Percentiles rank a stretch among this genome's conserved stretches.
These are phyloP conservation scores for Sarcodon sp. DNA, from an alignment of 768 basidiomycete genomes.

Conservation along the genomic window DNA sequence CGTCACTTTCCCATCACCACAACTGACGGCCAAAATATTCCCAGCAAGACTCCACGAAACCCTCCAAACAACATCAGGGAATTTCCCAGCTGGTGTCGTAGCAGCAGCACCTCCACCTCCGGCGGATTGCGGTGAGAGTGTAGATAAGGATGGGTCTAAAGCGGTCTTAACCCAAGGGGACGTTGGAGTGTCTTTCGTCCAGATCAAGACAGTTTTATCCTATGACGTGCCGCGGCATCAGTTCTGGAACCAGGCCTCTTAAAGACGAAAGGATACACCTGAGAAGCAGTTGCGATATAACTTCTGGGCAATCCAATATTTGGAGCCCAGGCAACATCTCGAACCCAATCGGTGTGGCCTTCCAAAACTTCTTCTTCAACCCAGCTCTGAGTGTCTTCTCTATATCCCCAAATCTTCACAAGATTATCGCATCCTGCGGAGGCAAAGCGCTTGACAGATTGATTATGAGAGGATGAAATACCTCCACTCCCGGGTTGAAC, in stretches of 20 bases:
- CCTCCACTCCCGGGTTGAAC: constrained; percentile 23
- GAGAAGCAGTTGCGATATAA: constrained; percentile 93
- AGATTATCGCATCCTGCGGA: constrained; percentile 95
- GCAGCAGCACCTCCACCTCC: constrained; percentile 23
- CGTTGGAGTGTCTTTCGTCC: constrained; percentile 74
- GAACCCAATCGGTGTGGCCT: constrained; percentile 94
- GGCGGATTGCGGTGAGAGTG: constrained; percentile 29
- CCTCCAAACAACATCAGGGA: constrained; percentile 98
- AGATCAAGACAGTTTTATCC: constrained; percentile 83
- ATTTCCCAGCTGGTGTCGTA: constrained; percentile 51
- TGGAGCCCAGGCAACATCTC: constrained; percentile 98
- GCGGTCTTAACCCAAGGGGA: constrained; percentile 71
- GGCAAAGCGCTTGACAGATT: constrained; percentile 79
- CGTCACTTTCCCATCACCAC: constrained; percentile 95
- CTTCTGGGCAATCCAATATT: constrained; percentile 90
- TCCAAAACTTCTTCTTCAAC: constrained; percentile 82
- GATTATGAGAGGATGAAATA: constrained; percentile 16
- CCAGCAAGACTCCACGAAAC: constrained; percentile 97
- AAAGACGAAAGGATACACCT: constrained; percentile 27
- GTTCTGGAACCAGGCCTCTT: neutral
- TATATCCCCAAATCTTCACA: constrained; percentile 88
- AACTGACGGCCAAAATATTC: constrained; percentile 91
- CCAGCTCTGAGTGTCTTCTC: constrained; percentile 83
- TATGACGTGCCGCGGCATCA: constrained; percentile 8
- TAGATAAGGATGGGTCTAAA: constrained; percentile 53